Conservation (phyloP, 768 basidiomycete species). For the Pleurotus tuber-regium region DNA sequence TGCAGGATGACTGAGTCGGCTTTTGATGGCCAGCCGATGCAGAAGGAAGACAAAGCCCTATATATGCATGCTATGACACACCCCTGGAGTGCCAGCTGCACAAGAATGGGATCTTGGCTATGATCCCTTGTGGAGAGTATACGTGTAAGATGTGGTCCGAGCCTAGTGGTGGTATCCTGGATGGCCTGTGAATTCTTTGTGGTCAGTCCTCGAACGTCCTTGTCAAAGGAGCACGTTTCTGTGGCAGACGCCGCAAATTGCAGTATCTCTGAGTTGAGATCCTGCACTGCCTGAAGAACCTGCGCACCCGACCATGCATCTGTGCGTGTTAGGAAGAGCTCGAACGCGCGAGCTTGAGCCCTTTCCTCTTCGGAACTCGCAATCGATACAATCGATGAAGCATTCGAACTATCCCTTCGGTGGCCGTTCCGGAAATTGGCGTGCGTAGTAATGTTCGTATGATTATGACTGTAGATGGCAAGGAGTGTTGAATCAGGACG, state of each 20-base stretch:
- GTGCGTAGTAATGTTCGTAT: neutral
- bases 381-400: slow-evolving; percentile 11
- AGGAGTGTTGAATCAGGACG: slow-evolving; percentile 4
- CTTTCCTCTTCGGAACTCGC: slow-evolving; percentile 45
- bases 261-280: slow-evolving; percentile 79
- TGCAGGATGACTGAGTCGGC: slow-evolving; percentile 63
- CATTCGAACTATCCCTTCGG: slow-evolving; percentile 4
- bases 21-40: slow-evolving; percentile 71
- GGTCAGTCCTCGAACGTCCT: slow-evolving; percentile 21
- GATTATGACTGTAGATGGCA: slow-evolving; percentile 8
- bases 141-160: slow-evolving; percentile 61
- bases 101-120: slow-evolving; percentile 71
- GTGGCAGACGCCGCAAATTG: slow-evolving; percentile 76
- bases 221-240: slow-evolving; percentile 59
- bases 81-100: slow-evolving; percentile 75
- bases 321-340: slow-evolving; percentile 70
- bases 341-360: slow-evolving; percentile 55
- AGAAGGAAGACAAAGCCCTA: slow-evolving; percentile 67
- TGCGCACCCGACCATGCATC: slow-evolving; percentile 78
- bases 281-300: slow-evolving; percentile 74
- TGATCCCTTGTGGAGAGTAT: slow-evolving; percentile 65
- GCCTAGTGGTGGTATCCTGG: slow-evolving; percentile 57
- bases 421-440: slow-evolving; percentile 9
- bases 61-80: slow-evolving; percentile 66
- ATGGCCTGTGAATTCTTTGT: slow-evolving; percentile 37